Conservation (phyloP, 148 eudicot genomes). For the Rhododendron simsii region DNA sequence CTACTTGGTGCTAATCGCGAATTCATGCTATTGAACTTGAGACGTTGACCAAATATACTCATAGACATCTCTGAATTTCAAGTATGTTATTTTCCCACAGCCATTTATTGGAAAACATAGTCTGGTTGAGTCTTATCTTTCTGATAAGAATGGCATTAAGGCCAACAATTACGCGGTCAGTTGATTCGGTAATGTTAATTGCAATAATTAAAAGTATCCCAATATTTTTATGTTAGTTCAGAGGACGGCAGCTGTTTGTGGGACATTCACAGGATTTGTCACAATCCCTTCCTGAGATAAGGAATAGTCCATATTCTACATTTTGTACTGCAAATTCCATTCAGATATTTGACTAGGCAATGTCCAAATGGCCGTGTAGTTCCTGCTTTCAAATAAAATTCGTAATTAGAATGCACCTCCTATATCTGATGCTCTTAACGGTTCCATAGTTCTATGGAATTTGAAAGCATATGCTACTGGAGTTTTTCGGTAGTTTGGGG, state of each 20-base stretch:
- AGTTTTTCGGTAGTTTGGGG: background rate
- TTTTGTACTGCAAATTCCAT: background rate
- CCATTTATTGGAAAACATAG: background rate
- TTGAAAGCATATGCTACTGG: background rate
- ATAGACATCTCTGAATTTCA: background rate
- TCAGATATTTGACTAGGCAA: background rate
- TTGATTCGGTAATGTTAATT: background rate
- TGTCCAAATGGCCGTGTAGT: background rate
- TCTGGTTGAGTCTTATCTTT: conserved; percentile 2
- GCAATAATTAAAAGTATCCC: background rate
- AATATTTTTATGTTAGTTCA: background rate
- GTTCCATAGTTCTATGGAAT: background rate
- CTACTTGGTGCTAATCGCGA: background rate
- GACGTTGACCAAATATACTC: background rate
- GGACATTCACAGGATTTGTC: background rate
- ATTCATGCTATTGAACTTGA: background rate
- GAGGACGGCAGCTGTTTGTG: background rate
- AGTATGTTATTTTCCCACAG: background rate
- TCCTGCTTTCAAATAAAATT: background rate
- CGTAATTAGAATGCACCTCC: background rate
- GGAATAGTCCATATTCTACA: background rate
- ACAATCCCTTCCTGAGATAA: background rate
- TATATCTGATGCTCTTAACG: background rate
- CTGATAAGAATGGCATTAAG: background rate
- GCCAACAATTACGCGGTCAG: background rate